A percentile compares a stretch with the other conserved stretches of the same genome.
phyloP scores from a whole-genome alignment of 2,329 filamentous ascomycete genomes.

The Penicillium sp. region DNA sequence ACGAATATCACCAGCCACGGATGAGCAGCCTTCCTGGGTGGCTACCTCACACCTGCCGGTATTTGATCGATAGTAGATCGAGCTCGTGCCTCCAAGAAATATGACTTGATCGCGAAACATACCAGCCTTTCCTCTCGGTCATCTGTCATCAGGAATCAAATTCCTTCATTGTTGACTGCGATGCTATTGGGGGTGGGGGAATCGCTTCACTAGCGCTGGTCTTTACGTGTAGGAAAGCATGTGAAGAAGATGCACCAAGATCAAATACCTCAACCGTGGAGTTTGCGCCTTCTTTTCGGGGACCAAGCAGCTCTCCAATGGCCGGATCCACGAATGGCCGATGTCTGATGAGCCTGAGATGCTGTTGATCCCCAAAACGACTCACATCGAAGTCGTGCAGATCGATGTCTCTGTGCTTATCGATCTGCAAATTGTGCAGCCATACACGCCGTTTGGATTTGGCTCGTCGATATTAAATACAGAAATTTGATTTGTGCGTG shows the following conservation, averaged over 20 bases:
- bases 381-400: slow-evolving; percentile 41
- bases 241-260: slow-evolving; percentile 27
- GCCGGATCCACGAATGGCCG: slow-evolving; percentile 37
- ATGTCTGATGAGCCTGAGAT: slow-evolving; percentile 42
- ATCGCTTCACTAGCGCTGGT: slow-evolving; percentile 38
- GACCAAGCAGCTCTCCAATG: slow-evolving; percentile 37
- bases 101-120: slow-evolving; percentile 28
- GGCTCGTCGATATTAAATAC: slow-evolving; percentile 35
- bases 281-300: slow-evolving; percentile 38
- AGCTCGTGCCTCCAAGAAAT: slow-evolving; percentile 34
- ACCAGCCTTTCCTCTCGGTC: slow-evolving; percentile 39
- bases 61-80: slow-evolving; percentile 33
- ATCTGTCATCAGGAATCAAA: slow-evolving; percentile 43
- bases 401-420: slow-evolving; percentile 30
- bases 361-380: slow-evolving; percentile 28
- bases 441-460: slow-evolving; percentile 22
- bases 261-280: slow-evolving; percentile 45
- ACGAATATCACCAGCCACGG: slow-evolving; percentile 40
- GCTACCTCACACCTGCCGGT: slow-evolving; percentile 34
- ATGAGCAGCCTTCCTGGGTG: slow-evolving; percentile 25
- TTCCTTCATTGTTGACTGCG: slow-evolving; percentile 37
- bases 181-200: slow-evolving; percentile 41
- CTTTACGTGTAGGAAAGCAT: slow-evolving; percentile 37
- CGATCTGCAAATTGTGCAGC: slow-evolving; percentile 26
- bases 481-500: slow-evolving; percentile 30